Evolutionary conservation across 2,329 filamentous ascomycete genomes (phyloP).

Genomic region (Cladosporium sp.): DNA sequence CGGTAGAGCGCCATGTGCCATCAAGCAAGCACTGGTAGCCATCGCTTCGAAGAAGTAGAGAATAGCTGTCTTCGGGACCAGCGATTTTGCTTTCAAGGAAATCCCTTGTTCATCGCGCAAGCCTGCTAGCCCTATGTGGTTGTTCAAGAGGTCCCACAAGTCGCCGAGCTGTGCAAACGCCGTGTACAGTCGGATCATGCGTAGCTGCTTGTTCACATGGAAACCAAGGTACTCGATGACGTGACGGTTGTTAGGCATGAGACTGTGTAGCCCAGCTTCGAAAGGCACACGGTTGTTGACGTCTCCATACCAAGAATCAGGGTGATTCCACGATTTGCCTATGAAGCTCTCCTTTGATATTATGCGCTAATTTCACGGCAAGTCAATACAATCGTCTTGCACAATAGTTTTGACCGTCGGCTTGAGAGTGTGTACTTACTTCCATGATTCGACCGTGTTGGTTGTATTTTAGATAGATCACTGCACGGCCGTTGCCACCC

Average conservation of each 20-base stretch:
- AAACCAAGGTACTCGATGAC: neutral
- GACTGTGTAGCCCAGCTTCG: neutral
- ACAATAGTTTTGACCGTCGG: neutral
- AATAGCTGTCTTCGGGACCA: neutral
- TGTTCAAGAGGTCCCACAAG: neutral
- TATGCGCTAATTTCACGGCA: neutral
- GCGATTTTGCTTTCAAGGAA: neutral
- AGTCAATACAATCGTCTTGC: neutral
- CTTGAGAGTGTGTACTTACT: neutral
- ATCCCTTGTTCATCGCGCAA: neutral
- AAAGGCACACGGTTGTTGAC: neutral
- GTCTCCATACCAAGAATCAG: neutral
- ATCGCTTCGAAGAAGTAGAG: neutral
- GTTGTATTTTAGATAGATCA: neutral
- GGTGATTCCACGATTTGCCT: neutral
- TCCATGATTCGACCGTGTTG: neutral
- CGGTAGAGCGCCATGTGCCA: constrained; percentile 1
- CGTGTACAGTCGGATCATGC: constrained; percentile 1
- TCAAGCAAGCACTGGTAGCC: constrained; percentile 6
- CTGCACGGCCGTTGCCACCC: constrained; percentile 1
- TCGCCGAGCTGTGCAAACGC: constrained; percentile 1
- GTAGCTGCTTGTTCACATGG: neutral
- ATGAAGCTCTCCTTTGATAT: constrained; percentile 1
- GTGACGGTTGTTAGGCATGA: neutral
- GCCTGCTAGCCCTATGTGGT: neutral